These are phyloP conservation scores for Coniferiporia sulphurascens DNA, from an alignment of 1,284 basidiomycete genomes.

Conservation along the genomic window DNA sequence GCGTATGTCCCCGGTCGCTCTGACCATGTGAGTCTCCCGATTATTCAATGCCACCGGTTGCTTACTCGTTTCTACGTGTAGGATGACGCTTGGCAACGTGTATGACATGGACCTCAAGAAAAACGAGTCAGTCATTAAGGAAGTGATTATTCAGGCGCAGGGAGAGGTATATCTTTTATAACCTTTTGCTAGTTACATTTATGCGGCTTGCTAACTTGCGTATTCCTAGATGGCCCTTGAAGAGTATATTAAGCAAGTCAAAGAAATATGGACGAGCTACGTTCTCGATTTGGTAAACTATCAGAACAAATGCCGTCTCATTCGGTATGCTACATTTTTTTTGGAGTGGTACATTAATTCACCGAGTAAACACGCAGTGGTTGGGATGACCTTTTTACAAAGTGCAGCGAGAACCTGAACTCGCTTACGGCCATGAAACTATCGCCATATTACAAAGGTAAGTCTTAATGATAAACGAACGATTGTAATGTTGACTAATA, in stretches of 20 bases:
- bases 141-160: constrained; percentile 95
- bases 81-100: constrained; percentile 94
- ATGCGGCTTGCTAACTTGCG: constrained; percentile 8
- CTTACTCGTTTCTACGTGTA: constrained; percentile 28
- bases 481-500: constrained; percentile 8
- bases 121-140: constrained; percentile 89
- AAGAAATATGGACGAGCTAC: constrained; percentile 96
- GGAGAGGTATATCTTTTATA: constrained; percentile 64
- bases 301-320: constrained; percentile 96
- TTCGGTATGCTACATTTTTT: constrained; percentile 50
- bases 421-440: constrained; percentile 96
- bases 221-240: constrained; percentile 78
- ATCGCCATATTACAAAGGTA: constrained; percentile 94
- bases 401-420: constrained; percentile 94
- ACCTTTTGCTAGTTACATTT: background rate
- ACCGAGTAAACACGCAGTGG: constrained; percentile 49
- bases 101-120: constrained; percentile 96
- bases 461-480: constrained; percentile 17
- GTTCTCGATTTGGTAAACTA: constrained; percentile 96
- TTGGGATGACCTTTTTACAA: constrained; percentile 97
- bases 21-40: constrained; percentile 52
- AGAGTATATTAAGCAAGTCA: constrained; percentile 92
- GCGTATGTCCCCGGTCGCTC: constrained; percentile 58
- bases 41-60: background rate
- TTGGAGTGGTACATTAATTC: background rate